Base-by-base conservation (phyloP, 2,329 filamentous ascomycete species). In the Samsoniella hepiali region DNA sequence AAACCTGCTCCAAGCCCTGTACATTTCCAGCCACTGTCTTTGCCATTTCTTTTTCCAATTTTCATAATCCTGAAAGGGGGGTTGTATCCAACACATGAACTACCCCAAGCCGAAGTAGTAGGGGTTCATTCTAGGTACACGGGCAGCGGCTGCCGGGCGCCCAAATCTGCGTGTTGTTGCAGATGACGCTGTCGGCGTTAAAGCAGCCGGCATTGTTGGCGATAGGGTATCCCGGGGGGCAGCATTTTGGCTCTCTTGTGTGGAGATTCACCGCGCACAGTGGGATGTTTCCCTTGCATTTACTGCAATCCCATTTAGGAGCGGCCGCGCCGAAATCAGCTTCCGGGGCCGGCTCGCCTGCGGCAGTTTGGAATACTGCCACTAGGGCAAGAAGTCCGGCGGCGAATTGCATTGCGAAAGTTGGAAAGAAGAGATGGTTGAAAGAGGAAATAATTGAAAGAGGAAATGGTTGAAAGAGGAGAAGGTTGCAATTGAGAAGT, bases 161-260 rank as follows among this genome's bases (percentile, higher is more conserved):
- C 54, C 54, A 57, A 22, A 57, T 57, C 54, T 57, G 36, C 36
- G 36, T 44, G 11, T 57, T 57, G 36, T 57, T 57, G 54, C 54
- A 57, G 31, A 57, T 57, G 17, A 57, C 54, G 8, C 10, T 44
- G 36, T 57, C 40, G 36, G 54, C 15, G 2, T 38, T 38, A 22
- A 13, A 57, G 54, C 54, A 57, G 22, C 54, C 54, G n/a, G 54
- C 36, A 17, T 57, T 57, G 17, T 57, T 57, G n/a, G 54, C 54
- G 54, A 57, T 15, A 11, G 54, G 54, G 38, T 44, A 44, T 9
- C 54, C 54, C 1, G 27, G 22, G 9, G 54, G 54, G 54, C 54
- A 57, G 40, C 54, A 57, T 10, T 57, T 57, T 57, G 54, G 54
- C 54, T 44, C 38, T 11, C 54, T 44, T 7, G 54, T 57, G 54